Evolutionary conservation across 805 yeast species (phyloP), one percentile per base, ranked within the genome.

Genomic region (Pichia scutulata): DNA sequence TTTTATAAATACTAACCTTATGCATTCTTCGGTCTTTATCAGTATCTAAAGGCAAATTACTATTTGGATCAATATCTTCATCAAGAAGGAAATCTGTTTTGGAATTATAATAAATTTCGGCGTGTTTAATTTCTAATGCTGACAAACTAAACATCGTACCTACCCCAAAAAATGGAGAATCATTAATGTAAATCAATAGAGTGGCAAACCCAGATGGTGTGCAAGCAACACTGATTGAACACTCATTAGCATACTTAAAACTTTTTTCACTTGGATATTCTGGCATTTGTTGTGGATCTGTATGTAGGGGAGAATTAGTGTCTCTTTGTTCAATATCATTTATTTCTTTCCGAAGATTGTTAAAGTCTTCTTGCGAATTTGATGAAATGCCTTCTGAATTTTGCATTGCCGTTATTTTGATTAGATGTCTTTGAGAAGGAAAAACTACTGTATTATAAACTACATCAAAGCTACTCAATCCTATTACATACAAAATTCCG

Each of bases 101-200:
- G 13, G 51, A 53, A 23, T 57, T 57, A 23, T 55, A 57, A 33
- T 43, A 52, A 9, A 57, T 36, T 25, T 46, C 48, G 4, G 53
- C 56, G 23, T 47, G 18, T n/a, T 41, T 40, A 12, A 54, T 30
- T 13, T 52, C 57, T 2, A 50, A 7, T 6, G 59, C 46, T 2
- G 51, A 26, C 22, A 24, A 37, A 13, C 49, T 28, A 16, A 41
- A 46, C 16, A 53, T 16, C 1, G 49, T 30, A 0, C 60, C 60
- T 10, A 57, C 43, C 2, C 57, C 60, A 25, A 57, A 48, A 10
- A 53, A 39, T 8, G 57, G 55, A 1, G 60, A 48, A n/a, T 50
- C 51, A 19, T 50, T 43, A 1, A 57, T 45, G 19, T 51, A 39
- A 2, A 57, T 18, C 2, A 57, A 19, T 6, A 57, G 25, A 7